These are phyloP conservation scores for Pythium dissimile DNA, from an alignment of 352 stramenopile species.

Conservation along the genomic window DNA sequence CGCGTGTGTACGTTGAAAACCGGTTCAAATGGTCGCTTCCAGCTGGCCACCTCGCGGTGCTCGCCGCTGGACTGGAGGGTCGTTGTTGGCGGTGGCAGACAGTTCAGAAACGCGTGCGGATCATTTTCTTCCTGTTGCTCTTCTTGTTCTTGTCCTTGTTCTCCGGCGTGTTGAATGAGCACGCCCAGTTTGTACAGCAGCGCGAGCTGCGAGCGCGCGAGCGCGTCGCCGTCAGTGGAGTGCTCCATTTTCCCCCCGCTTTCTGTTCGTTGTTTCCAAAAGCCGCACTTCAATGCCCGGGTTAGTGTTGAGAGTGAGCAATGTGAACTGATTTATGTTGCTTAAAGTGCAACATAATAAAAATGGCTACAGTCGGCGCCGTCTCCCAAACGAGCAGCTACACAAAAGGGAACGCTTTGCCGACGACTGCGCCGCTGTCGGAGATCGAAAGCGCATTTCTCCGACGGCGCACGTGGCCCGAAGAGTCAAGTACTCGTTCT, in stretches of 20 bases:
- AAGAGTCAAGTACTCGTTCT: too few relatives aligned
- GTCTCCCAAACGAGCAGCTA: neutral
- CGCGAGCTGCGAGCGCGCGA: slow-evolving; percentile 48
- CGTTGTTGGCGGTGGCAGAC: slow-evolving; percentile 7
- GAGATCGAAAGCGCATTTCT: too few relatives aligned
- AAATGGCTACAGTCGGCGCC: too few relatives aligned
- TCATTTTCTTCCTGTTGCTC: slow-evolving; percentile 26
- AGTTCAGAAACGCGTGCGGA: slow-evolving; percentile 25
- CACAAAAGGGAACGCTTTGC: neutral
- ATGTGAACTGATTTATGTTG: neutral
- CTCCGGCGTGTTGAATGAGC: slow-evolving; percentile 27
- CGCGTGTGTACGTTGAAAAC: too few relatives aligned
- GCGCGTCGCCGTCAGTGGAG: slow-evolving; percentile 25
- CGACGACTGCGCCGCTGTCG: neutral
- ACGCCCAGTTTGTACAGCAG: slow-evolving; percentile 47
- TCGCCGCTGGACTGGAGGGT: slow-evolving; percentile 15
- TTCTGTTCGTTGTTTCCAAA: neutral
- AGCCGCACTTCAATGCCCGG: slow-evolving; percentile 7
- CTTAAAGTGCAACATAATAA: neutral
- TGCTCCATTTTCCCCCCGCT: slow-evolving; percentile 6
- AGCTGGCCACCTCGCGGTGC: too few relatives aligned
- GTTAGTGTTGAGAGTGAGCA: neutral
- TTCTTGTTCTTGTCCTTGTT: too few relatives aligned
- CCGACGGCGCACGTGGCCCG: too few relatives aligned
- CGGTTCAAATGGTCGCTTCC: too few relatives aligned